Base-by-base conservation (phyloP, 2,329 filamentous ascomycete species). In the Leptographium lundbergii region DNA sequence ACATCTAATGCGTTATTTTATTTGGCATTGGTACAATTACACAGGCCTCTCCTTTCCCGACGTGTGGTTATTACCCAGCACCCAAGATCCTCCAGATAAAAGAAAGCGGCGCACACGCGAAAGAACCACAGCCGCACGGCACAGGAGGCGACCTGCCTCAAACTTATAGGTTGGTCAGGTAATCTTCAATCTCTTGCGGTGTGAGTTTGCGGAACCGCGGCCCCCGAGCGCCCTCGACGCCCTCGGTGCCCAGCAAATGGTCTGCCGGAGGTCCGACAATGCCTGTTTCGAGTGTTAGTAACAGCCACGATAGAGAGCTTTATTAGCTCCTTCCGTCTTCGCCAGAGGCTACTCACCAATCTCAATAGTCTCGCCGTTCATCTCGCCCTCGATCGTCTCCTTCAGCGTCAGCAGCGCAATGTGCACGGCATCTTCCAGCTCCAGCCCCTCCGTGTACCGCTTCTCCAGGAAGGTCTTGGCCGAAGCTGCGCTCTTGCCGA, bases 391-490 rank as follows among this genome's bases (percentile, higher is more conserved):
- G 70, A 99, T 99, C 60, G 94, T 96, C 81, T 99, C 94, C 81
- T 99, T 99, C 71, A 99, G 78, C 29, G 94, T 99, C 71, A 99
- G 78, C 59, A 99, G 81, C 61, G 94, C 94, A 77, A 99, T 99
- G 75, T 99, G 94, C 66, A 99, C 94, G 11, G 94, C 94, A 74
- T 99, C 94, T 75, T 99, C 94, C 63, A 99, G 79, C 80, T 99
- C 94, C 70, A 99, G 76, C 48, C 91, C 91, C 71, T 99, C 94
- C 5, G 91, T 96, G 77, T 97, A 99, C 75, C 94, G 82, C 86
- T 99, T 99, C 81, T 99, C 94, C 71, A 99, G 75, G 78, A 99
- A 99, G 0, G 94, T 99, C 84, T 99, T 99, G 59, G 94, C 94
- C 69, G 91, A 95, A 48, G 94, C 96, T 57, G 94, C 94, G 70